These are phyloP conservation scores for Magnaporthiopsis incrustans DNA, from an alignment of 2,329 filamentous ascomycete genomes.

Conservation along the genomic window DNA sequence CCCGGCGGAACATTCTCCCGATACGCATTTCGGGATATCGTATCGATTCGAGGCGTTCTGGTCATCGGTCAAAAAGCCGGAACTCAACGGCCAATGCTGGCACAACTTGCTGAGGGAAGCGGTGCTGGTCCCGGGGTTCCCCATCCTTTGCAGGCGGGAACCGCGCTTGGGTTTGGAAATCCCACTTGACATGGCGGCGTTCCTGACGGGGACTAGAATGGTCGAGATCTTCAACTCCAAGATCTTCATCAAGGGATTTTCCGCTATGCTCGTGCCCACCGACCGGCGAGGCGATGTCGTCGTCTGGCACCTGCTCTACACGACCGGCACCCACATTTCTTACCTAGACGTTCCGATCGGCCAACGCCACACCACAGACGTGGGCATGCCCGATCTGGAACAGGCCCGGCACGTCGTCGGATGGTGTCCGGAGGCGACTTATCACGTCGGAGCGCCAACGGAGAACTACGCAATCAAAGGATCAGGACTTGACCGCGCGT, in stretches of 20 bases:
- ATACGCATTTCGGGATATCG: not conserved
- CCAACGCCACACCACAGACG: not conserved
- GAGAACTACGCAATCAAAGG: not conserved
- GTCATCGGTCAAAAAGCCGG: not conserved
- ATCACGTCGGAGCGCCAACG: not conserved
- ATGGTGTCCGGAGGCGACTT: constrained; percentile 1
- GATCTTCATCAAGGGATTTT: constrained; percentile 9
- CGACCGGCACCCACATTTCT: constrained; percentile 4
- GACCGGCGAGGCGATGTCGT: constrained; percentile 1
- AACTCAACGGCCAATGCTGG: constrained; percentile 7
- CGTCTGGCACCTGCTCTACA: constrained; percentile 9
- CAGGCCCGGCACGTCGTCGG: constrained; percentile 4
- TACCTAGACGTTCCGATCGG: constrained; percentile 2
- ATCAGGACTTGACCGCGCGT: not conserved
- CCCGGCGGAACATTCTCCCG: no score
- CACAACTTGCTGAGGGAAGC: constrained; percentile 6
- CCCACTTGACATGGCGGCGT: constrained; percentile 7
- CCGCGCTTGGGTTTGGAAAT: constrained; percentile 7
- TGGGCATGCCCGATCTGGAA: not conserved
- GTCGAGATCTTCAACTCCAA: constrained; percentile 3
- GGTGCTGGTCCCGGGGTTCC: constrained; percentile 7
- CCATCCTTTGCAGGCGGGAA: constrained; percentile 1
- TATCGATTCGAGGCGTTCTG: no score
- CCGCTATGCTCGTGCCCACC: constrained; percentile 8
- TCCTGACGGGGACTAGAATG: not conserved